phyloP scores from a whole-genome alignment of 208 protist genomes.

The Sergeia podlipaevii region DNA sequence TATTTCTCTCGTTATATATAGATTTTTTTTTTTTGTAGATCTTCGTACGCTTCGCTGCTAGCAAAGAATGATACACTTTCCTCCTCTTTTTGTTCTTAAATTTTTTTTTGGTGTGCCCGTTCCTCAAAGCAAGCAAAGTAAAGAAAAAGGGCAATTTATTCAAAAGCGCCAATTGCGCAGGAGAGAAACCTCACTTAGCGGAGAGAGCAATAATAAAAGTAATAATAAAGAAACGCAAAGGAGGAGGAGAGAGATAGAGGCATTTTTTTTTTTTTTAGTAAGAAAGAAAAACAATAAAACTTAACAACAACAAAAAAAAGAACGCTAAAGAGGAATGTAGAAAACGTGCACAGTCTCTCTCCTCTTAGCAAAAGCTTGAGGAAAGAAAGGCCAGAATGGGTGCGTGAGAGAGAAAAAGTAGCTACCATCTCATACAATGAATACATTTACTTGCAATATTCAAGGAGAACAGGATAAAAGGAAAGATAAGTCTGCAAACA shows the following conservation, averaged over 20 bases:
- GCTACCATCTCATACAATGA: background rate
- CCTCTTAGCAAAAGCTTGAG: background rate
- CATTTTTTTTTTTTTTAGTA: constrained; percentile 1
- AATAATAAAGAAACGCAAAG: constrained; percentile 13
- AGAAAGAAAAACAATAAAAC: constrained; percentile 4
- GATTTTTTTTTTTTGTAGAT: no score
- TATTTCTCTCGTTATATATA: no score
- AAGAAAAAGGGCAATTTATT: constrained; percentile 10
- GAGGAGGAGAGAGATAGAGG: background rate
- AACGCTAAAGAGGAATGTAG: background rate
- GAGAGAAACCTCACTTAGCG: background rate
- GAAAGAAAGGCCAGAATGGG: background rate
- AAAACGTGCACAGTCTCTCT: background rate
- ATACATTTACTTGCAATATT: no score
- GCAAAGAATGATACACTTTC: no score
- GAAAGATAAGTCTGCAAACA: no score
- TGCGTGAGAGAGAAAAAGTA: background rate
- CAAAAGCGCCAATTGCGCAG: constrained; percentile 13
- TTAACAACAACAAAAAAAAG: no score
- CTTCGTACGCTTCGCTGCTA: no score
- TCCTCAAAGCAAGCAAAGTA: constrained; percentile 7
- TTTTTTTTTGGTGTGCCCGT: background rate
- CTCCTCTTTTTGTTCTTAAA: background rate
- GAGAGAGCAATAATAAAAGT: constrained; percentile 3
- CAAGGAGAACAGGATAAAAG: no score